A percentile compares a stretch with the other conserved stretches of the same genome.
These are phyloP conservation scores for Fusarium pininemorale DNA, from an alignment of 2,329 filamentous ascomycete species.

Conservation along the genomic window DNA sequence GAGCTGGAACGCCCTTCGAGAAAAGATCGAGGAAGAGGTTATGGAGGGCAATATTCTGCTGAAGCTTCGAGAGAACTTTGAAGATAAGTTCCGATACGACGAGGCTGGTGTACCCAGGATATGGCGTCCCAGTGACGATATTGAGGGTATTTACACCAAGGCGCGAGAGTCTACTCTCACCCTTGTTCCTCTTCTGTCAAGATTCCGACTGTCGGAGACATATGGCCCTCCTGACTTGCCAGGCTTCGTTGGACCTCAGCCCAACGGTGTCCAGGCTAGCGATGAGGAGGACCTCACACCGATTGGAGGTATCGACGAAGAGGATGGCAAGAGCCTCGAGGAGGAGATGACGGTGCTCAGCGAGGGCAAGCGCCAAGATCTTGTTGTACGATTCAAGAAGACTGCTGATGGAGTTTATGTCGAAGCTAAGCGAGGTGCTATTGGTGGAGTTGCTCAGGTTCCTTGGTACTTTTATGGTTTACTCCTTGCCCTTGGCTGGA, in stretches of 20 bases:
- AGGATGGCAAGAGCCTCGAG: slow-evolving; percentile 91
- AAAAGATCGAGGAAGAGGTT: slow-evolving; percentile 95
- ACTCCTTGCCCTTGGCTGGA: slow-evolving; percentile 94
- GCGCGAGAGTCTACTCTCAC: slow-evolving; percentile 92
- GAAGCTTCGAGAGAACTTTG: slow-evolving; percentile 97
- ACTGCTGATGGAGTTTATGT: slow-evolving; percentile 97
- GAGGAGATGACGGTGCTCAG: slow-evolving; percentile 96
- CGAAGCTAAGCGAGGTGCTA: slow-evolving; percentile 95
- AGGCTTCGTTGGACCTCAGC: slow-evolving; percentile 82
- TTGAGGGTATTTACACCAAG: slow-evolving; percentile 92
- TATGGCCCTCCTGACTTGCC: slow-evolving; percentile 82
- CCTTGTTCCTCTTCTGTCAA: slow-evolving; percentile 87
- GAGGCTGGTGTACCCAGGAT: slow-evolving; percentile 93
- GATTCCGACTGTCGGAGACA: slow-evolving; percentile 81
- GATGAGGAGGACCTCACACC: slow-evolving; percentile 91
- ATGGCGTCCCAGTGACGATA: slow-evolving; percentile 96
- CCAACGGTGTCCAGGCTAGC: slow-evolving; percentile 75
- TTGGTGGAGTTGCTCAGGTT: slow-evolving; percentile 93
- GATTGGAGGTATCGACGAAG: slow-evolving; percentile 93
- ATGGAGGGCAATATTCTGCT: slow-evolving; percentile 96
- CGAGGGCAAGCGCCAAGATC: slow-evolving; percentile 88
- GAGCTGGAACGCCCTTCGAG: slow-evolving; percentile 89
- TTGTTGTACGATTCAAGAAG: slow-evolving; percentile 97
- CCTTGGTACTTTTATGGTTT: slow-evolving; percentile 94
- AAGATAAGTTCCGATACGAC: slow-evolving; percentile 99